phyloP scores from a whole-genome alignment of 192 early-diverging fungal species.

The Haplosporangium gracile region DNA sequence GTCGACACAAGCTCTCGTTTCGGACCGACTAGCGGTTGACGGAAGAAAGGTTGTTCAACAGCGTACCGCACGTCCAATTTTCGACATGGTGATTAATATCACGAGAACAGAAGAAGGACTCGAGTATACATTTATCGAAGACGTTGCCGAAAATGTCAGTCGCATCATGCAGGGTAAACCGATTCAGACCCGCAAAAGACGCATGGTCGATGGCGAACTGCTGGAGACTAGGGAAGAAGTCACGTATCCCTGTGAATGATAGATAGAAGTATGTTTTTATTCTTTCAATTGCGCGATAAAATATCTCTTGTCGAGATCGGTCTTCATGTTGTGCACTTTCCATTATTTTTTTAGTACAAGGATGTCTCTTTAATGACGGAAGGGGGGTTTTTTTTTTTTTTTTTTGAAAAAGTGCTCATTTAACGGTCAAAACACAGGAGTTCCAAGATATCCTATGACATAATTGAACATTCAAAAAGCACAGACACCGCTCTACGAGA shows the following conservation, averaged over 20 bases:
- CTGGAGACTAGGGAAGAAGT: neutral
- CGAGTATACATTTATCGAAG: conserved; percentile 19
- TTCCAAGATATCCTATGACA: too few species aligned
- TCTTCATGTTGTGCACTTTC: too few species aligned
- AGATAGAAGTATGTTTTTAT: neutral
- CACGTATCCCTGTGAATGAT: conserved; percentile 4
- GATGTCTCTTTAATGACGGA: too few species aligned
- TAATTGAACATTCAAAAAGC: too few species aligned
- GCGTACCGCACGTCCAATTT: conserved; percentile 15
- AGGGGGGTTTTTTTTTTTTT: too few species aligned
- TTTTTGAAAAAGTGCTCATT: too few species aligned
- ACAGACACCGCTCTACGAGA: too few species aligned
- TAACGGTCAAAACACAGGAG: too few species aligned
- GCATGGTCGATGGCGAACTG: conserved; percentile 4
- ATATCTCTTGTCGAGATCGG: too few species aligned
- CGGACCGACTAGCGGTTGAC: conserved; percentile 13
- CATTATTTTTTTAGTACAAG: too few species aligned
- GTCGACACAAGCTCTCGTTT: conserved; percentile 18
- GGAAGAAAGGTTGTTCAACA: conserved; percentile 19
- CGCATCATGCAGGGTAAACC: conserved; percentile 18
- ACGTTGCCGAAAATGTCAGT: conserved; percentile 15
- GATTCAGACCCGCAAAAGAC: conserved; percentile 13
- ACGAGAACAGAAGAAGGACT: conserved; percentile 2
- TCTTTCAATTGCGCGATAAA: too few species aligned
- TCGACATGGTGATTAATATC: conserved; percentile 16